A percentile compares a stretch with the other conserved stretches of the same genome.
phyloP scores from a whole-genome alignment of 2,329 filamentous ascomycete species.

The Teratosphaeria nubilosa region DNA sequence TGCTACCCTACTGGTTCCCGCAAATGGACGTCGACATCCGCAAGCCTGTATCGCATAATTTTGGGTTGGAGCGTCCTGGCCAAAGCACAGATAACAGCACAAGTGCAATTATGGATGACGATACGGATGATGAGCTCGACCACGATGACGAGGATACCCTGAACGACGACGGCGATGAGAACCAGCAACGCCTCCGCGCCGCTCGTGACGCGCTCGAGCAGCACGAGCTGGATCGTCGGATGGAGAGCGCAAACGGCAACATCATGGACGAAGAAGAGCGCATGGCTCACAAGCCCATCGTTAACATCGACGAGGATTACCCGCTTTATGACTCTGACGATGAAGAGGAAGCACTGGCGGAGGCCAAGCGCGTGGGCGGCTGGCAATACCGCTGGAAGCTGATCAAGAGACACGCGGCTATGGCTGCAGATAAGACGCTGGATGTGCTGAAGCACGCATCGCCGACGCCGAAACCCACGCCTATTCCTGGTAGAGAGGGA shows the following conservation, averaged over 20 bases:
- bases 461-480: conserved; percentile 32
- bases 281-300: conserved; percentile 51
- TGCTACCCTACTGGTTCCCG: conserved; percentile 94
- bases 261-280: conserved; percentile 73
- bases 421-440: conserved; percentile 29
- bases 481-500: conserved; percentile 32
- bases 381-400: conserved; percentile 59
- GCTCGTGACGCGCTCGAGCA: conserved; percentile 42
- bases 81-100: conserved; percentile 66
- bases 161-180: conserved; percentile 25
- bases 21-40: conserved; percentile 98
- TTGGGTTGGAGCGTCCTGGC: conserved; percentile 76
- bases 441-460: conserved; percentile 25
- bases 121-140: conserved; percentile 59
- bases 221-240: conserved; percentile 39
- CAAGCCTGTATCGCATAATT: conserved; percentile 78
- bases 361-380: conserved; percentile 66
- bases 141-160: conserved; percentile 38
- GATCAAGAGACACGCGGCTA: conserved; percentile 40
- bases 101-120: conserved; percentile 66
- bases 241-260: conserved; percentile 38
- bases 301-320: conserved; percentile 55
- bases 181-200: conserved; percentile 38
- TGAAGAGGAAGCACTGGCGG: conserved; percentile 63
- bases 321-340: conserved; percentile 84